Percentiles rank a stretch among this genome's conserved stretches.
phyloP scores from a whole-genome alignment of 495 filamentous ascomycete species.

The Daldinia grandis region DNA sequence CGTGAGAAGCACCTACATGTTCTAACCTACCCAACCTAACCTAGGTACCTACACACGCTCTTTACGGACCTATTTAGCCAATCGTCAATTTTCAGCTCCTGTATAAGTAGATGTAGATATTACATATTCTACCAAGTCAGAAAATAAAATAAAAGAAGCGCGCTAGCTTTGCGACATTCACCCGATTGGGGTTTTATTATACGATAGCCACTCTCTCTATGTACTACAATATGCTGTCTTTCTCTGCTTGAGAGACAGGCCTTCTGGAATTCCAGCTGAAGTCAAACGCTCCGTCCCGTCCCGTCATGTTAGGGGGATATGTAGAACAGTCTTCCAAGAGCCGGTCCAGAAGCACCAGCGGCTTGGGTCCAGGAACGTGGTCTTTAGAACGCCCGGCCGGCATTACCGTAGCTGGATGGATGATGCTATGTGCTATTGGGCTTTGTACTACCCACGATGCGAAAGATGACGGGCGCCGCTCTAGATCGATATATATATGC shows the following conservation, averaged over 20 bases:
- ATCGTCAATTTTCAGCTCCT: conserved; percentile 21
- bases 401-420: conserved; percentile 22
- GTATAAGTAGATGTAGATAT: background rate
- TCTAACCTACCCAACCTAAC: too few relatives aligned
- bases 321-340: background rate
- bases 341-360: conserved; percentile 33
- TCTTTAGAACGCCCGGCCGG: conserved; percentile 30
- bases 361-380: conserved; percentile 40
- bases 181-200: background rate
- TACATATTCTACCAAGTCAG: background rate
- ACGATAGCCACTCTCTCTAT: background rate
- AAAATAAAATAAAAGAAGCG: background rate
- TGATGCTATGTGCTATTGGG: conserved; percentile 15
- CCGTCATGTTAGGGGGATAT: conserved; percentile 8
- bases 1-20: too few relatives aligned
- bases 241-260: background rate
- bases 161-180: conserved; percentile 1
- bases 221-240: background rate
- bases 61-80: conserved; percentile 32
- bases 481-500: conserved; percentile 26
- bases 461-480: conserved; percentile 31
- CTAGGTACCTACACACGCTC: conserved; percentile 8
- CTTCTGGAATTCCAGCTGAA: conserved; percentile 15
- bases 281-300: conserved; percentile 25
- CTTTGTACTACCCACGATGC: conserved; percentile 40